Evolutionary conservation across 164 flowering plant species (phyloP).

Genomic region (Tetracentron sinense): DNA sequence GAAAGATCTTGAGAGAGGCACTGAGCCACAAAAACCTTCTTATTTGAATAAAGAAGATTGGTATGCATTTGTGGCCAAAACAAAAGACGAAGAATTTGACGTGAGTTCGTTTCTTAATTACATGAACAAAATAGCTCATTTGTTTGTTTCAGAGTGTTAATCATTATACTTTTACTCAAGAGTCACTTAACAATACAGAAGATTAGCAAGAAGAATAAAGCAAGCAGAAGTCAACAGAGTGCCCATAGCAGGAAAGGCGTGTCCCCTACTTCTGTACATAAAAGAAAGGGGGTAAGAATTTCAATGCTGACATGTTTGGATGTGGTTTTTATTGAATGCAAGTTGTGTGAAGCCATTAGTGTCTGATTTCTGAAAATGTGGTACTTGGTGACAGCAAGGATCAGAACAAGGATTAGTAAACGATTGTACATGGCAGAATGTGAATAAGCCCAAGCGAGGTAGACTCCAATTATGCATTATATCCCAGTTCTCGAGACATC

Average conservation of each 20-base stretch:
- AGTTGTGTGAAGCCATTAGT: neutral
- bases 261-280: conserved; percentile 12
- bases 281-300: conserved; percentile 24
- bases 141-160: neutral
- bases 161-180: neutral
- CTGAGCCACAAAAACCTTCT: conserved; percentile 28
- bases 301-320: neutral
- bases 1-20: conserved; percentile 28
- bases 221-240: conserved; percentile 29
- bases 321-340: neutral
- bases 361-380: neutral
- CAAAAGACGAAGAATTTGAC: conserved; percentile 31
- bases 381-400: conserved; percentile 20
- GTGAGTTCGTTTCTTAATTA: conserved; percentile 13
- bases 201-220: conserved; percentile 30
- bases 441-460: conserved; percentile 26
- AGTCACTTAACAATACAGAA: conserved; percentile 11
- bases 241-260: conserved; percentile 19
- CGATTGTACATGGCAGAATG: conserved; percentile 14
- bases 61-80: conserved; percentile 32
- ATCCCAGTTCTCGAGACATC: neutral
- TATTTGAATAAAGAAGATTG: conserved; percentile 31
- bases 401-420: conserved; percentile 19
- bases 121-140: neutral
- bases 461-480: neutral